These are phyloP conservation scores for Acanthamoeba sp. DNA, from an alignment of 208 protist species.

Conservation along the genomic window DNA sequence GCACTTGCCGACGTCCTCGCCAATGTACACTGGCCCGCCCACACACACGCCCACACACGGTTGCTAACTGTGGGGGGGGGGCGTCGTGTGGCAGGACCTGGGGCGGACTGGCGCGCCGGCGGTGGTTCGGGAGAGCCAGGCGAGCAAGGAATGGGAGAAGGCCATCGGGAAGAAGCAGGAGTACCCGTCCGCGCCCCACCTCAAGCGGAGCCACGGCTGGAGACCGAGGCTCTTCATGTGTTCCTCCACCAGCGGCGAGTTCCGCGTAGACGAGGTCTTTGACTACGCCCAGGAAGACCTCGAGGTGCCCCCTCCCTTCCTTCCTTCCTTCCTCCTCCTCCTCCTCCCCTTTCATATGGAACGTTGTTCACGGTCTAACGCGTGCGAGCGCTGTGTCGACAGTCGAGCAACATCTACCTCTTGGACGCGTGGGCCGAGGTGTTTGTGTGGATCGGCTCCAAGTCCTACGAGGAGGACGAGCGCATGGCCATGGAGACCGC, in stretches of 20 bases:
- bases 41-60: background rate
- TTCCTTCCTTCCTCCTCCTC: background rate
- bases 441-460: constrained; percentile 82
- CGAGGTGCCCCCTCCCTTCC: background rate
- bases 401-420: constrained; percentile 78
- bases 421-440: constrained; percentile 74
- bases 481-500: constrained; percentile 77
- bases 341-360: background rate
- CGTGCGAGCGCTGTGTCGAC: background rate
- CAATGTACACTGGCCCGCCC: background rate
- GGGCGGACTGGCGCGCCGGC: background rate
- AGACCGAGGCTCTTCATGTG: constrained; percentile 79
- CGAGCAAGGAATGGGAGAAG: constrained; percentile 71
- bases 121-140: constrained; percentile 45
- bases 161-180: constrained; percentile 77
- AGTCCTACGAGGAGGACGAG: constrained; percentile 74
- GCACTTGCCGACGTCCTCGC: constrained; percentile 41
- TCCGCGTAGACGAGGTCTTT: constrained; percentile 77
- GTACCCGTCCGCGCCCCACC: constrained; percentile 37
- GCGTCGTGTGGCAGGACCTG: background rate
- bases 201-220: constrained; percentile 20
- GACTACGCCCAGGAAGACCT: constrained; percentile 83
- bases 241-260: constrained; percentile 75
- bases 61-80: background rate
- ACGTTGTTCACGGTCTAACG: background rate